A percentile compares a stretch with the other conserved stretches of the same genome.
Evolutionary conservation across 1,284 basidiomycete species (phyloP).

Genomic region (Earliella scabrosa): DNA sequence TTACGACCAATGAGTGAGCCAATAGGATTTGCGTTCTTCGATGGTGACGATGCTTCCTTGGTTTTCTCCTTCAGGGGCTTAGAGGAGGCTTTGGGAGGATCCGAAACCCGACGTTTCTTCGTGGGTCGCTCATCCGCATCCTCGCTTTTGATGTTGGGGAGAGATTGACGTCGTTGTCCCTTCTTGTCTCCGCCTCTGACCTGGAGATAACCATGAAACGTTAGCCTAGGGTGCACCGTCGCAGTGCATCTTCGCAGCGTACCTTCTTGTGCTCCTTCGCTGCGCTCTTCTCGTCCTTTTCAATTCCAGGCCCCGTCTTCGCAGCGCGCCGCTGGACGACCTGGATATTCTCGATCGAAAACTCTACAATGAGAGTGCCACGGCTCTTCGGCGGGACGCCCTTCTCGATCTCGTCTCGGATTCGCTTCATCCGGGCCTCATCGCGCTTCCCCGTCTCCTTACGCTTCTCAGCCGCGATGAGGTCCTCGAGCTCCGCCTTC

Average conservation of each 20-base stretch:
- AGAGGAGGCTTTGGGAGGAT: constrained; percentile 18
- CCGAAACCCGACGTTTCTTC: constrained; percentile 34
- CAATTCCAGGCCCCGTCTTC: constrained; percentile 29
- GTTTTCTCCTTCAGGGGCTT: constrained; percentile 10
- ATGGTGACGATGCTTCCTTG: constrained; percentile 10
- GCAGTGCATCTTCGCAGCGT: no score
- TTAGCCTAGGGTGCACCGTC: no score
- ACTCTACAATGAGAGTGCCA: constrained; percentile 85
- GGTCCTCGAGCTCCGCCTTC: constrained; percentile 77
- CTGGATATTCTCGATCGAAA: constrained; percentile 93
- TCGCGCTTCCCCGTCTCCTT: constrained; percentile 44
- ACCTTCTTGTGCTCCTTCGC: constrained; percentile 29
- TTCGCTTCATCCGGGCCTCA: constrained; percentile 56
- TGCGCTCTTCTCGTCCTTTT: constrained; percentile 2
- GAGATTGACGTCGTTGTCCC: constrained; percentile 16
- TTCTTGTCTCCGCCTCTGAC: constrained; percentile 20
- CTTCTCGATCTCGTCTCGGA: constrained; percentile 65
- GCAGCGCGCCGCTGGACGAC: constrained; percentile 75
- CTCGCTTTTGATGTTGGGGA: constrained; percentile 26
- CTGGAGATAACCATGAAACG: no score
- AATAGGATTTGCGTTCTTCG: constrained; percentile 21
- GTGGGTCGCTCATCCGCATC: constrained; percentile 27
- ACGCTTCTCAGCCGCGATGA: constrained; percentile 66
- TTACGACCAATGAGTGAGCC: constrained; percentile 41
- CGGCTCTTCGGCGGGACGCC: constrained; percentile 47